Evolutionary conservation across 345 rosid species (phyloP).

Genomic region (Conringia planisiliqua): DNA sequence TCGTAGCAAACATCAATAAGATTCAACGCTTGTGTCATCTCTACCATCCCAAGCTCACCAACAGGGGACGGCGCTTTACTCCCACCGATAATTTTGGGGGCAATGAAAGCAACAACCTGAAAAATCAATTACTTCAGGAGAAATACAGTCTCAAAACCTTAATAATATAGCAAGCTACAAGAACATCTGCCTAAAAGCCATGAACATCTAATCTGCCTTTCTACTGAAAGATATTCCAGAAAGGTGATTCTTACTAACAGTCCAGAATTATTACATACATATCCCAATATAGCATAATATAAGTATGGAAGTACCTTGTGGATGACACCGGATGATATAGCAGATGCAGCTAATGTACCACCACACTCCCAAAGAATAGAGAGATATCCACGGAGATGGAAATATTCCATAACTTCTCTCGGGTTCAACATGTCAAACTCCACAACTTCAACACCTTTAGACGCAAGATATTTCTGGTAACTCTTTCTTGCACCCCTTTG

Average conservation of each 20-base stretch:
- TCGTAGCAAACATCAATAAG: conserved; percentile 76
- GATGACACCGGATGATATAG: conserved; percentile 81
- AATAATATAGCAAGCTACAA: background rate
- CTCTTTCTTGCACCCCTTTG: conserved; percentile 92
- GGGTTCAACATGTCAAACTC: conserved; percentile 92
- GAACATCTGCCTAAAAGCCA: background rate
- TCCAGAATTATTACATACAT: background rate
- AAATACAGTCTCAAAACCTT: background rate
- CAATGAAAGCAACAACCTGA: conserved; percentile 90
- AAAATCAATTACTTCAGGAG: background rate
- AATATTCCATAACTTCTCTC: conserved; percentile 93
- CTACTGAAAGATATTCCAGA: background rate
- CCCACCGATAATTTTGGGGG: conserved; percentile 96
- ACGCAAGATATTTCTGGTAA: conserved; percentile 74
- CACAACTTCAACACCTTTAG: conserved; percentile 93
- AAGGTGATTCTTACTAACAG: background rate
- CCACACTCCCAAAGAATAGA: conserved; percentile 98
- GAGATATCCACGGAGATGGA: conserved; percentile 85
- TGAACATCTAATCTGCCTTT: too few species aligned
- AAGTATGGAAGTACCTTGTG: conserved; percentile 61
- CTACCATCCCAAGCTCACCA: conserved; percentile 98
- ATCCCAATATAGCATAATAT: background rate
- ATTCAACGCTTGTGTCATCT: conserved; percentile 95
- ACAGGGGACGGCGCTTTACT: conserved; percentile 86
- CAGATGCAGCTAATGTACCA: conserved; percentile 86